Evolutionary conservation across 2,329 filamentous ascomycete species (phyloP), one percentile per base, ranked within the genome.

Genomic region (Cordyceps militaris): DNA sequence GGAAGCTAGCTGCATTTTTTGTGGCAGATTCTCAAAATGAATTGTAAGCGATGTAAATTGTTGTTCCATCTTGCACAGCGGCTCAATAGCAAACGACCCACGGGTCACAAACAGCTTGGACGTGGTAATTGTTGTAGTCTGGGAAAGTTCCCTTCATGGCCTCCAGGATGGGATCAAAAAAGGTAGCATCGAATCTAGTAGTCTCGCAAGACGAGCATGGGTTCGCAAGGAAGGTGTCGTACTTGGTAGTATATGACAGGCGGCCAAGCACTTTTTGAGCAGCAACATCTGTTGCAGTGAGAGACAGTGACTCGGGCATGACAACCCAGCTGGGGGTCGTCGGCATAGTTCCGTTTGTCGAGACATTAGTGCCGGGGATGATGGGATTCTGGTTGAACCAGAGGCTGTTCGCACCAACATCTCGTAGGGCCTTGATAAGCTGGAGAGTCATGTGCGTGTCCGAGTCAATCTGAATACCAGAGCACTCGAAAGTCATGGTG

Each of bases 381-480:
- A 63, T 60, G 10, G 72, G 72, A 38, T 71, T 74, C 58, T 74
- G 71, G 56, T 71, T 74, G 63, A 74, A 74, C 67, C 70, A 71
- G 38, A 72, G 65, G 61, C 72, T 74, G 60, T 69, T 71, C 50
- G 71, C 57, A 8, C 72, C 72, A 34, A 73, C 64, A 38, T 74
- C 71, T 16, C 66, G 66, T 9, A 74, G 67, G 46, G 72, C 70
- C 52, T 73, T 72, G 63, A 74, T 72, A 54, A 74, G 59, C 9
- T 73, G 64, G 10, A 73, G 70, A 3, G 72, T 74, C 67, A 74
- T 66, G 59, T 74, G 72, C 16, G 71, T 70, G 54, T 74, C 71
- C 1, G 70, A 66, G 49, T 74, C 72, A 24, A 74, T 65, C 59
- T 71, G 69, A 10, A 72, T 65, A 1, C 72, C 72, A 28, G 66